Evolutionary conservation across 1,284 basidiomycete species (phyloP), one percentile per base, ranked within the genome.

Genomic region (Puccinia horiana): DNA sequence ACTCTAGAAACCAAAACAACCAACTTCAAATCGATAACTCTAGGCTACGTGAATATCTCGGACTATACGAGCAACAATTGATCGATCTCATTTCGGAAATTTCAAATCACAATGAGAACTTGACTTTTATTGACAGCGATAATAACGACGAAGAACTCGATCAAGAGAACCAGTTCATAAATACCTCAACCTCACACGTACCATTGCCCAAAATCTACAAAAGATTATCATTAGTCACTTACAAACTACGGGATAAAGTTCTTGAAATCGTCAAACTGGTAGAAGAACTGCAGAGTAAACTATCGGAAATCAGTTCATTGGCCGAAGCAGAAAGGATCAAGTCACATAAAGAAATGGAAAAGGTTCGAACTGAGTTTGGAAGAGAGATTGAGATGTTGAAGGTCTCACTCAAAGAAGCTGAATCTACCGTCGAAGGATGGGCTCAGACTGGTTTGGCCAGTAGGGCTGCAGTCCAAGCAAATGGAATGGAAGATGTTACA

Each of bases 381-480:
- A 75, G 26, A 58, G 76, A 78, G 63, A 49, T 67, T 4, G 76
- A 78, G 65, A 35, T 20, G n/a, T 65, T 78, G 29, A 78, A 78
- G 42, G 1, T 47, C 26, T 49, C 76, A 20, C 61, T 78, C 16
- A 67, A 65, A 49, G 61, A 78, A 44, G 63, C 76, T 32, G 58
- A 78, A 23, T 40, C 58, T 1, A 63, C 65, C 12, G n/a, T 78
- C 29, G 76, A 78, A 37, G 76, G 76, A 69, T 78, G 76, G 76
- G 63, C 63, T 8, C 42, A 69, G 32, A 67, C 76, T 32, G 76
- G 44, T 18, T 69, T 78, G 76, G 63, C 29, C 32, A 4, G 52
- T 12, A 52, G 49, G n/a, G 0, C 26, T n/a, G n/a, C n/a, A 14
- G 20, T 29, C 37, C 72, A n/a, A 47, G 49, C 29, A 20, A 75